Percentiles rank a stretch among this genome's conserved stretches.
phyloP scores from a whole-genome alignment of 75 land plant species.

The Larix kaempferi region DNA sequence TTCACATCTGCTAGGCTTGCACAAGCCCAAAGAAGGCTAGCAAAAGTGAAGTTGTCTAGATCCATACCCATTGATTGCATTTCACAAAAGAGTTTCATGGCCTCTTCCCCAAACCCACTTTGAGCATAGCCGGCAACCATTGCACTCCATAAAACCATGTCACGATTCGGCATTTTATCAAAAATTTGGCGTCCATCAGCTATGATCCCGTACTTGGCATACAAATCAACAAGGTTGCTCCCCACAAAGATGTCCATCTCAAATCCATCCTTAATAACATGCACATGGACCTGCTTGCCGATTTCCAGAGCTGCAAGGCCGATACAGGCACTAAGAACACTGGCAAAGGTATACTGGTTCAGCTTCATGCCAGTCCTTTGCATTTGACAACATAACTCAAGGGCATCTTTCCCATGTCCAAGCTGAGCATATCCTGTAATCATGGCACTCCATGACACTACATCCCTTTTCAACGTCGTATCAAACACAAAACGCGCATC shows the following conservation, averaged over 20 bases:
- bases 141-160: slow-evolving; percentile 48
- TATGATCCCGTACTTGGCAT: slow-evolving; percentile 57
- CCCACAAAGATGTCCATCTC: slow-evolving; percentile 41
- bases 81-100: slow-evolving; percentile 33
- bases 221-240: slow-evolving; percentile 56
- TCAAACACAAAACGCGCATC: not conserved
- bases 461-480: slow-evolving; percentile 17
- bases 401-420: slow-evolving; percentile 23
- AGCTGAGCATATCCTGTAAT: slow-evolving; percentile 5
- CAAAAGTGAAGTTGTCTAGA: slow-evolving; percentile 47
- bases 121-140: slow-evolving; percentile 59
- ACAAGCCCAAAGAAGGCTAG: slow-evolving; percentile 60
- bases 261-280: slow-evolving; percentile 36
- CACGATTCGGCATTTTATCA: slow-evolving; percentile 40
- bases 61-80: slow-evolving; percentile 33
- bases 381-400: slow-evolving; percentile 42
- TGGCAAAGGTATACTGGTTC: slow-evolving; percentile 51
- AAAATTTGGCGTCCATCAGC: slow-evolving; percentile 43
- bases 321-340: slow-evolving; percentile 54
- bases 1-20: slow-evolving; percentile 55
- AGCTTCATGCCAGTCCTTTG: slow-evolving; percentile 36
- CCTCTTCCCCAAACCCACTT: slow-evolving; percentile 45
- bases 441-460: slow-evolving; percentile 22
- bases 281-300: slow-evolving; percentile 53
- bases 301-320: slow-evolving; percentile 39